Conservation (phyloP, 768 basidiomycete species). For the Agaricus subrufescens region DNA sequence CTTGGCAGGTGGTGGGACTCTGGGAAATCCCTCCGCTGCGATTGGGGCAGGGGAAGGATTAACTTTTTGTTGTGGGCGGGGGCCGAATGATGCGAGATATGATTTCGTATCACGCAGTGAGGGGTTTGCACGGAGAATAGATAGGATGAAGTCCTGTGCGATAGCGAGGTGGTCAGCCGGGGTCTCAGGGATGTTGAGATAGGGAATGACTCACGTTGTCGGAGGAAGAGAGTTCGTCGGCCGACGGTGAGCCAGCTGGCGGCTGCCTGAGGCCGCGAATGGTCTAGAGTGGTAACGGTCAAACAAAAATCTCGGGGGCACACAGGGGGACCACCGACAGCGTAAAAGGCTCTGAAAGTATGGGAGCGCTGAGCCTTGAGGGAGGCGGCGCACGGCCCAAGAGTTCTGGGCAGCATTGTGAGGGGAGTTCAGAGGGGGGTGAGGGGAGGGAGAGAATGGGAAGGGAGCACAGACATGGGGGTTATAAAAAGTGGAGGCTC, state of each 20-base stretch:
- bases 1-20: conserved; percentile 22
- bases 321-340: conserved; percentile 33
- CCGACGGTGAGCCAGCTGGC: conserved; percentile 22
- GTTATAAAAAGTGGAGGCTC: conserved; percentile 26
- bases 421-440: conserved; percentile 16
- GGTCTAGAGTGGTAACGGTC: conserved; percentile 26
- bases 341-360: conserved; percentile 48
- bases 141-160: conserved; percentile 89
- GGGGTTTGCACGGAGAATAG: conserved; percentile 89
- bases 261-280: conserved; percentile 32
- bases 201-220: conserved; percentile 41
- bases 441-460: conserved; percentile 24
- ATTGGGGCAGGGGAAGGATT: conserved; percentile 17
- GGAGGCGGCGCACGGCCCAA: conserved; percentile 21
- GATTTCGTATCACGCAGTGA: conserved; percentile 87
- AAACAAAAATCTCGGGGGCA: conserved; percentile 5
- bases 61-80: conserved; percentile 33
- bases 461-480: conserved; percentile 21
- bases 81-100: conserved; percentile 86
- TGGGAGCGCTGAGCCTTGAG: conserved; percentile 31
- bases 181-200: background rate
- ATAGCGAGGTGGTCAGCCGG: background rate
- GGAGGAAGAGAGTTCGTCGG: conserved; percentile 36
- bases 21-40: conserved; percentile 21
- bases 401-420: conserved; percentile 34